Evolutionary conservation across 1,139 yeast genomes (phyloP).

Genomic region (Sugiyamaella pinicola): DNA sequence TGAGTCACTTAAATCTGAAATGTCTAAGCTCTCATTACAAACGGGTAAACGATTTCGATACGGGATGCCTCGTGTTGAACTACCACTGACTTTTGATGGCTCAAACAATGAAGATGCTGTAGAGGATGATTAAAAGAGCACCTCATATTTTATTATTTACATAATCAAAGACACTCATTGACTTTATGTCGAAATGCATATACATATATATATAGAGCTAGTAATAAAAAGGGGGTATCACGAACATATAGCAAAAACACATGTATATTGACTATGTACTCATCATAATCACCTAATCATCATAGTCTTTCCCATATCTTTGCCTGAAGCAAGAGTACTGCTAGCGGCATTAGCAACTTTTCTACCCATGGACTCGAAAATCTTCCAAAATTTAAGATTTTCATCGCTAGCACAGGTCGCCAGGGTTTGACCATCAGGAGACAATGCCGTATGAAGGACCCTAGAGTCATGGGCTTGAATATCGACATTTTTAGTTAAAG

Average conservation of each 20-base stretch:
- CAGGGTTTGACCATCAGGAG: constrained; percentile 86
- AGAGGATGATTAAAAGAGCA: constrained; percentile 12
- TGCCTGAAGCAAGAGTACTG: constrained; percentile 38
- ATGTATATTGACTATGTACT: constrained; percentile 7
- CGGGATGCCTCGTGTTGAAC: constrained; percentile 16
- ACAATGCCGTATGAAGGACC: constrained; percentile 76
- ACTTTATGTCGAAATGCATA: background rate
- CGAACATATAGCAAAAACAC: background rate
- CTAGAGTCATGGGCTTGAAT: constrained; percentile 90
- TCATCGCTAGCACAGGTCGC: constrained; percentile 98
- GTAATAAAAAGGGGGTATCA: constrained; percentile 7
- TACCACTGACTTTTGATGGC: constrained; percentile 12
- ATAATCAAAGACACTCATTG: background rate
- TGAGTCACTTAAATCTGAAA: constrained; percentile 1
- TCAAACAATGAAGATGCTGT: constrained; percentile 15
- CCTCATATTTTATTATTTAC: background rate
- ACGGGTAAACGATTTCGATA: constrained; percentile 5
- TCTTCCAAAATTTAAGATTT: constrained; percentile 91
- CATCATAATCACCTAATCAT: constrained; percentile 45
- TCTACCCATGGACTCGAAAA: constrained; percentile 64
- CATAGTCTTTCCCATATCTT: constrained; percentile 47
- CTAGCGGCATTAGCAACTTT: constrained; percentile 35
- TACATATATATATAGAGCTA: constrained; percentile 1
- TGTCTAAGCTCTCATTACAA: constrained; percentile 9
- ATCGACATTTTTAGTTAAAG: constrained; percentile 85